Conservation (phyloP, 2,329 filamentous ascomycete species). For the Diaporthe ampelina region DNA sequence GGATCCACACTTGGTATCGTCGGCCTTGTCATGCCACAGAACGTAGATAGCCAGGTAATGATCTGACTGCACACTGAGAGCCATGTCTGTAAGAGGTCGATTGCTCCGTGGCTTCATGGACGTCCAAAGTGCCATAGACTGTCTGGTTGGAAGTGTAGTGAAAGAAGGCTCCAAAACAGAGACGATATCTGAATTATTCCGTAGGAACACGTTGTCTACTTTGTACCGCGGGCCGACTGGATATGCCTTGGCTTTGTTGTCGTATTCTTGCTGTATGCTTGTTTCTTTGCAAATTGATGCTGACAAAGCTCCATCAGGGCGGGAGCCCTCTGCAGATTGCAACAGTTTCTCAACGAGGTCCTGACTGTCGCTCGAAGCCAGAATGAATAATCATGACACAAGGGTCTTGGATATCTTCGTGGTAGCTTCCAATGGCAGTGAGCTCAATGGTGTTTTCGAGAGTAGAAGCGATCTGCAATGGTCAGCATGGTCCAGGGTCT, state of each 20-base stretch:
- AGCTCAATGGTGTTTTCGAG: slow-evolving; percentile 14
- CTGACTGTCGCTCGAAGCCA: background rate
- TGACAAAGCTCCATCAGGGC: background rate
- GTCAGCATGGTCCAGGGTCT: background rate
- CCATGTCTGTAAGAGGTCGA: background rate
- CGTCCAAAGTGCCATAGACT: slow-evolving; percentile 13
- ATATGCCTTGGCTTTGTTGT: slow-evolving; percentile 3
- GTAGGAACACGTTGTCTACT: slow-evolving; percentile 4
- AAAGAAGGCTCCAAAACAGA: background rate
- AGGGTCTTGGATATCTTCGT: background rate
- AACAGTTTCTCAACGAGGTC: background rate
- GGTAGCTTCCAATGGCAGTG: background rate
- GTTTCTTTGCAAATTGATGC: slow-evolving; percentile 1
- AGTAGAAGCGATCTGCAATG: background rate
- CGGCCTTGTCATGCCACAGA: background rate
- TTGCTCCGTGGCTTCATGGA: slow-evolving; percentile 6
- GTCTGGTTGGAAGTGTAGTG: slow-evolving; percentile 6
- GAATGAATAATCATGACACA: background rate
- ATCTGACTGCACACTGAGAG: slow-evolving; percentile 18
- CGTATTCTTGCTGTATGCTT: slow-evolving; percentile 11
- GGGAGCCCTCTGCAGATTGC: background rate
- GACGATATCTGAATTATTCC: background rate
- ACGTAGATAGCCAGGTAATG: slow-evolving; percentile 4
- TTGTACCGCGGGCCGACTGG: slow-evolving; percentile 5
- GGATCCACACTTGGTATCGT: background rate